Evolutionary conservation across 2,329 filamentous ascomycete genomes (phyloP).

Genomic region (Epichloe typhina): DNA sequence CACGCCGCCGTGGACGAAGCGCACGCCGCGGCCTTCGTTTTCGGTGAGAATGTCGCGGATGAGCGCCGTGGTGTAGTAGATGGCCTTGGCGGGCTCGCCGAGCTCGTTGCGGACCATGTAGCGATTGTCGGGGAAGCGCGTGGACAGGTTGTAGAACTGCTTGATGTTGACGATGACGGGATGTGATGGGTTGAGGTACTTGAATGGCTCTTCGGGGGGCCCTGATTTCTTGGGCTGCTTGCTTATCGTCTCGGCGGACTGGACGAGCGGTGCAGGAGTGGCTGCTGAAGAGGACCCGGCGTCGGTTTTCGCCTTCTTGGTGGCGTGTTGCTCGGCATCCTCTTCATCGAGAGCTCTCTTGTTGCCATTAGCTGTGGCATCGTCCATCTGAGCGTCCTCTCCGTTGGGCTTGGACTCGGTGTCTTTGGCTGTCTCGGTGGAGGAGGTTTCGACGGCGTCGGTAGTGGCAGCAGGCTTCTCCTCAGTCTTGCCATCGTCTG

Average conservation of each 20-base stretch:
- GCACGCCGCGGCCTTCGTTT: conserved; percentile 85
- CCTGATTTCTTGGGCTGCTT: conserved; percentile 32
- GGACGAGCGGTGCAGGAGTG: conserved; percentile 6
- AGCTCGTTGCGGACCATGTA: conserved; percentile 94
- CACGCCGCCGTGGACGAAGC: conserved; percentile 91
- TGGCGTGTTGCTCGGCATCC: conserved; percentile 24
- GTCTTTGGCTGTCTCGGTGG: conserved; percentile 10
- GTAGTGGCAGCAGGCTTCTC: conserved; percentile 6
- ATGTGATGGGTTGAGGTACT: conserved; percentile 67
- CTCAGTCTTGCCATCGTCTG: conserved; percentile 15
- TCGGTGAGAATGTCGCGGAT: conserved; percentile 72
- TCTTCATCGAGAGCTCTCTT: conserved; percentile 24
- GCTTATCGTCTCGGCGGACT: conserved; percentile 12
- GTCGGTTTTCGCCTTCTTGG: conserved; percentile 37
- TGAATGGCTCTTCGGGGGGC: conserved; percentile 81
- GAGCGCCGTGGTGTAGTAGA: conserved; percentile 86
- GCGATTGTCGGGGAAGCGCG: conserved; percentile 74
- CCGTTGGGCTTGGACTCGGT: conserved; percentile 17
- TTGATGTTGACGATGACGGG: conserved; percentile 65
- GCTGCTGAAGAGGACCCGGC: conserved; percentile 8
- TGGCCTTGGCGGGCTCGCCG: conserved; percentile 79
- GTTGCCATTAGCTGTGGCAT: conserved; percentile 16
- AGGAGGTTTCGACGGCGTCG: conserved; percentile 12
- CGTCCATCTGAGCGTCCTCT: conserved; percentile 18
- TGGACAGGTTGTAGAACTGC: conserved; percentile 71